Base-by-base conservation (phyloP, 1,139 yeast species). In the Pichia sp. region DNA sequence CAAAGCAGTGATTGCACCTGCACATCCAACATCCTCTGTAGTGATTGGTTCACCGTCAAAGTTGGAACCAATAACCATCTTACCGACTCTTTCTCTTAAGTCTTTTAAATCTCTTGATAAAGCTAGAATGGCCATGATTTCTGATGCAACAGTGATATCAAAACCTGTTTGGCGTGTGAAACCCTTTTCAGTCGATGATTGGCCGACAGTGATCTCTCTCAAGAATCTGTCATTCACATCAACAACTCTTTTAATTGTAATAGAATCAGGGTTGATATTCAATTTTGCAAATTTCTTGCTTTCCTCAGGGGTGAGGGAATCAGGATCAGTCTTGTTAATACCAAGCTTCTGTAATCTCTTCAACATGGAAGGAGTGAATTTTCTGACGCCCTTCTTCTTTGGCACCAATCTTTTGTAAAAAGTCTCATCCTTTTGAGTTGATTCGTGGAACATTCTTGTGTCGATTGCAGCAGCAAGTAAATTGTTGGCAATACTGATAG, bases 121-220 rank as follows among this genome's bases (percentile, higher is more conserved):
- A 3, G 95, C 93, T 61, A 87, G 74, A 59, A 87, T 85, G 30
- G 93, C 93, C 95, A 87, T 87, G 59, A 84, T 74, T 70, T 87
- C 95, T 32, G 87, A 83, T 4, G 95, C 95, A 60, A 86, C 93
- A 13, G 93, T 84, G 64, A 87, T 87, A 67, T 87, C 95, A 73
- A 87, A 85, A 19, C 93, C 93, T 10, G 90, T 78, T 56, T 76
- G 72, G 67, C 93, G 80, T n/a, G 83, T 82, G 53, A 83, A 78
- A 55, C 84, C 87, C 68, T 85, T 86, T 72, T 87, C 95, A 50
- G 89, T 86, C 64, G 87, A 81, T 43, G 90, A 89, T 72, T 85
- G 79, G 47, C 93, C 93, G 61, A 86, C 75, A 13, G 92, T 86
- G 60, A 87, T 78, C 64, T 81, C 87, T 71, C 95, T 78, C 56